Conservation (phyloP, 345 rosid species). For the Populus simonii region DNA sequence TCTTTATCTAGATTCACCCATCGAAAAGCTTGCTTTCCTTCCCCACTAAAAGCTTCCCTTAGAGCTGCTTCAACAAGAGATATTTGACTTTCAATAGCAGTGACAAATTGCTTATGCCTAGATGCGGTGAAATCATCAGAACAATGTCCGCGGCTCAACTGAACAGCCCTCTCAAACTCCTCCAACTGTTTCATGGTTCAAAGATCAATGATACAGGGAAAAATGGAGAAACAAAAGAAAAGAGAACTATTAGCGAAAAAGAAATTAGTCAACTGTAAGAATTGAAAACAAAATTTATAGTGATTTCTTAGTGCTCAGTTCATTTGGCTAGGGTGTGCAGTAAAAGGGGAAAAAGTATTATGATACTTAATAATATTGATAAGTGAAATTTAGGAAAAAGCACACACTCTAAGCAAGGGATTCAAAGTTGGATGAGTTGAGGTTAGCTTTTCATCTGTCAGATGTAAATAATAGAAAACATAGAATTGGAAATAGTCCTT, state of each 20-base stretch:
- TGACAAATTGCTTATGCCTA: constrained; percentile 68
- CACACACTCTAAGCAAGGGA: neutral
- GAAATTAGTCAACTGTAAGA: neutral
- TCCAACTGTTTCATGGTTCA: constrained; percentile 56
- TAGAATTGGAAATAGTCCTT: neutral
- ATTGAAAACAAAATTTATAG: neutral
- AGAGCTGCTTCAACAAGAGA: constrained; percentile 53
- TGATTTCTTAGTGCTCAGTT: neutral
- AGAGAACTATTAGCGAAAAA: neutral
- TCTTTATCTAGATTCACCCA: constrained; percentile 74
- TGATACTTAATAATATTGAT: neutral
- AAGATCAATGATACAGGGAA: constrained; percentile 1
- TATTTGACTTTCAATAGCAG: constrained; percentile 70
- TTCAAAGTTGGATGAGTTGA: neutral
- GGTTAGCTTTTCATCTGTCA: neutral
- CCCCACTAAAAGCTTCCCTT: constrained; percentile 45
- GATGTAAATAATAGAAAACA: neutral
- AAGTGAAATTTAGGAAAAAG: neutral
- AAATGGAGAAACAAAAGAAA: neutral
- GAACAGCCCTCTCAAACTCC: constrained; percentile 76
- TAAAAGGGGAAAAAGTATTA: neutral
- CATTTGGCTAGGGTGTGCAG: neutral
- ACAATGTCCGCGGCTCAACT: constrained; percentile 53
- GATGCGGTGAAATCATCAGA: constrained; percentile 48
- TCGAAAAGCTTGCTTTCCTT: constrained; percentile 64